phyloP scores from a whole-genome alignment of 805 yeast species.

The Saccharomycopsis schoenii region DNA sequence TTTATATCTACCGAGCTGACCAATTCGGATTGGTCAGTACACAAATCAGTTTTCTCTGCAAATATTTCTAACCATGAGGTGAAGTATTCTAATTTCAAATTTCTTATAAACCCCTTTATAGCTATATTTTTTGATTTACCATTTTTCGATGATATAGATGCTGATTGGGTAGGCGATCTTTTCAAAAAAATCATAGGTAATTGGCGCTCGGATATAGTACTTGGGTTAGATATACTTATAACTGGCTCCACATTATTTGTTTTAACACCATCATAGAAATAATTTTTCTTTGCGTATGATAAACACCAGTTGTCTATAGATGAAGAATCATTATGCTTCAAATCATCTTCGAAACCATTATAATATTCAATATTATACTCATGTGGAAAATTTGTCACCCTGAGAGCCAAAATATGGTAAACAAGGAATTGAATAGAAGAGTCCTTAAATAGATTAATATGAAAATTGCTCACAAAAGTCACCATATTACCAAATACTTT shows the following conservation, averaged over 20 bases:
- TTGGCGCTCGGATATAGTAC: conserved; percentile 30
- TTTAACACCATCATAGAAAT: conserved; percentile 8
- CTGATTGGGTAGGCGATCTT: not conserved
- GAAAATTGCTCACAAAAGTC: not conserved
- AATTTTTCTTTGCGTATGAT: not conserved
- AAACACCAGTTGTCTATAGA: not conserved
- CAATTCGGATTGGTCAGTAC: conserved; percentile 9
- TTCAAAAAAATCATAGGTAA: conserved; percentile 17
- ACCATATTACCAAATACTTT: conserved; percentile 10
- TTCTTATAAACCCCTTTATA: conserved; percentile 31
- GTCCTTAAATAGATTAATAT: conserved; percentile 10
- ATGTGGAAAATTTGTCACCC: not conserved
- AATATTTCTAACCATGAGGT: conserved; percentile 47
- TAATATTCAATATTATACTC: conserved; percentile 18
- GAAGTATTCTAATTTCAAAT: conserved; percentile 44
- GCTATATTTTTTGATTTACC: not conserved
- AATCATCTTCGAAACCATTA: conserved; percentile 1
- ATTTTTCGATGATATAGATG: not conserved
- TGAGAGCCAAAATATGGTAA: not conserved
- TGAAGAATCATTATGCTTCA: not conserved
- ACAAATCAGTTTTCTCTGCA: conserved; percentile 19
- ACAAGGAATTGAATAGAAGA: conserved; percentile 7
- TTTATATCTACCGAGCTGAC: conserved; percentile 1
- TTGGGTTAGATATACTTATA: conserved; percentile 27
- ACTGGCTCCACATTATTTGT: conserved; percentile 23